Percentiles rank a stretch among this genome's conserved stretches.
These are phyloP conservation scores for Penicillium nordicum DNA, from an alignment of 2,329 filamentous ascomycete genomes.

Conservation along the genomic window DNA sequence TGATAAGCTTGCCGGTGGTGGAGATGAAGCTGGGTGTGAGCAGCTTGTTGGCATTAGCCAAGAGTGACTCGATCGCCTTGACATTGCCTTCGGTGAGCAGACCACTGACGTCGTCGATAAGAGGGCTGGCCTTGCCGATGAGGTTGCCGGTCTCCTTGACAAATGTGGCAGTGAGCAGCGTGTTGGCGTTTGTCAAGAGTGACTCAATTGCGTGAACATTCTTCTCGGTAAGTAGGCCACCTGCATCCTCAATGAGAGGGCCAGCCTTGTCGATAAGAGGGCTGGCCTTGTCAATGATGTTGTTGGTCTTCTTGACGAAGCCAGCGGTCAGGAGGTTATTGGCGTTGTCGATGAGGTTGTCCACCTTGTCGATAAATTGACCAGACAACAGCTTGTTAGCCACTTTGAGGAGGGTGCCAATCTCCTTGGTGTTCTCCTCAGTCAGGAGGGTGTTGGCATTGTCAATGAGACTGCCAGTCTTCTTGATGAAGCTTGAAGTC, in stretches of 20 bases:
- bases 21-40: slow-evolving; percentile 12
- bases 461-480: slow-evolving; percentile 3
- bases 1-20: slow-evolving; percentile 14
- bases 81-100: slow-evolving; percentile 51
- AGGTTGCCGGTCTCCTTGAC: slow-evolving; percentile 18
- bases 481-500: slow-evolving; percentile 20
- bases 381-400: background rate
- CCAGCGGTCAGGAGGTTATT: slow-evolving; percentile 27
- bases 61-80: slow-evolving; percentile 63
- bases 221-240: background rate
- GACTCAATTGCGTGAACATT: slow-evolving; percentile 10
- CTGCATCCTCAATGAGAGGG: slow-evolving; percentile 18
- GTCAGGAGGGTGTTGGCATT: slow-evolving; percentile 19
- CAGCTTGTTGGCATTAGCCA: slow-evolving; percentile 14
- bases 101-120: background rate
- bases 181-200: slow-evolving; percentile 20
- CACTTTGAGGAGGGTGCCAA: background rate
- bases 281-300: slow-evolving; percentile 13
- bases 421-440: slow-evolving; percentile 18
- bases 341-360: slow-evolving; percentile 15
- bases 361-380: slow-evolving; percentile 15
- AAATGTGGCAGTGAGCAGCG: slow-evolving; percentile 27
- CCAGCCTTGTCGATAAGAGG: slow-evolving; percentile 19
- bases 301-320: slow-evolving; percentile 19
- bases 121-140: slow-evolving; percentile 9